phyloP scores from a whole-genome alignment of 2,329 filamentous ascomycete genomes.

The Sclerotinia minor region DNA sequence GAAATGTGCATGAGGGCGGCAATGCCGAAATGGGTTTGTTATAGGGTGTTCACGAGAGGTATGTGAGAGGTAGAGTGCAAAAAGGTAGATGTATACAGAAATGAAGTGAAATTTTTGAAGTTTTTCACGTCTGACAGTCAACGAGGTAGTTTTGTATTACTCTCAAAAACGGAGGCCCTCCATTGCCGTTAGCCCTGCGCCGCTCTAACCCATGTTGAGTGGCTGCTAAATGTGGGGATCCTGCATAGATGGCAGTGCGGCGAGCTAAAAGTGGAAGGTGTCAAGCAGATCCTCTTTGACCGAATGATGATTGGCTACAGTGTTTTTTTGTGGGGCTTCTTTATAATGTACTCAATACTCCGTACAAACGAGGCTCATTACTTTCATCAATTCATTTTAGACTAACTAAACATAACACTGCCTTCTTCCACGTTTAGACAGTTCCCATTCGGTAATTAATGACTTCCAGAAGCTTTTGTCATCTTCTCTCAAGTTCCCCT shows the following conservation, averaged over 20 bases:
- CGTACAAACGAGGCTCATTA: neutral
- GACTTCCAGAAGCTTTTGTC: neutral
- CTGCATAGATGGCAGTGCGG: neutral
- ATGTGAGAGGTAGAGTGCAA: neutral
- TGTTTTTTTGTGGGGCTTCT: neutral
- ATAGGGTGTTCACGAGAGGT: neutral
- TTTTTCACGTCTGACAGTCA: neutral
- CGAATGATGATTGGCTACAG: neutral
- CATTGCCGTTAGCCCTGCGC: slow-evolving; percentile 7
- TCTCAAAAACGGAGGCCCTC: slow-evolving; percentile 8
- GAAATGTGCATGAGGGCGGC: neutral
- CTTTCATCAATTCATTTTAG: neutral
- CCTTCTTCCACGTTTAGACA: neutral
- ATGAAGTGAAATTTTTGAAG: neutral
- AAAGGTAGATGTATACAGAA: neutral
- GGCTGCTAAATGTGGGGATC: neutral
- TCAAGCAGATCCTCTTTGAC: neutral
- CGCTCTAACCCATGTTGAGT: neutral
- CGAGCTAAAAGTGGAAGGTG: slow-evolving; percentile 1
- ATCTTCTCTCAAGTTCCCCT: neutral
- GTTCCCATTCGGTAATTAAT: no score
- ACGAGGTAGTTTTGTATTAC: slow-evolving; percentile 13
- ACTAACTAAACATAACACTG: no score
- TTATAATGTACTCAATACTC: neutral
- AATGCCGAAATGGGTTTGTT: neutral